A percentile compares a stretch with the other conserved stretches of the same genome.
Conservation (phyloP, 805 yeast species). For the Maudiozyma bulderi region DNA sequence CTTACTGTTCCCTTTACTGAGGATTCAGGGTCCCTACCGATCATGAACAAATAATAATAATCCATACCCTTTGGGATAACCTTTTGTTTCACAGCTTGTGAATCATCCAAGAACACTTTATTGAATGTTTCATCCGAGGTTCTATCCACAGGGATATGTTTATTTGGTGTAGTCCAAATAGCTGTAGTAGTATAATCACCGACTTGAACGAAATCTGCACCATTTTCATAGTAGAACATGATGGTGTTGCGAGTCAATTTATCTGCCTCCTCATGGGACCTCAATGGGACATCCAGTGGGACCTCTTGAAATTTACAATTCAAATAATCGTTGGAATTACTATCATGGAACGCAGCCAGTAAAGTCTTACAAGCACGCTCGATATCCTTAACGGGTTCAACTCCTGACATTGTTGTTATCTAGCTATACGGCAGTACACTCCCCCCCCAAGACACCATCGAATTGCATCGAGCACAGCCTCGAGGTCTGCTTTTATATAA, state of each 20-base stretch:
- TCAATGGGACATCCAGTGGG: slow-evolving; percentile 14
- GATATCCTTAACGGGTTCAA: slow-evolving; percentile 16
- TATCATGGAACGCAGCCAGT: slow-evolving; percentile 21
- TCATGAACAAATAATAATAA: slow-evolving; percentile 26
- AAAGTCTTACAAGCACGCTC: slow-evolving; percentile 20
- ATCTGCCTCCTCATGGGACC: slow-evolving; percentile 3
- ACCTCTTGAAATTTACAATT: slow-evolving; percentile 25
- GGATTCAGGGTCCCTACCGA: slow-evolving; percentile 27
- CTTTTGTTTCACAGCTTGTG: slow-evolving; percentile 12
- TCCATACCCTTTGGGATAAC: slow-evolving; percentile 22
- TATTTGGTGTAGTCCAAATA: slow-evolving; percentile 23
- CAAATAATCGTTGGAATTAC: slow-evolving; percentile 22
- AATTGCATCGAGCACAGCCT: background rate
- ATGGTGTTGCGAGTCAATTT: slow-evolving; percentile 15
- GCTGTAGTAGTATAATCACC: slow-evolving; percentile 29
- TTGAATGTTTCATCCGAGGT: slow-evolving; percentile 25
- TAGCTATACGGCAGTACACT: background rate
- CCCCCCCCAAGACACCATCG: background rate
- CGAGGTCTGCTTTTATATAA: no score
- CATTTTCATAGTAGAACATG: slow-evolving; percentile 21
- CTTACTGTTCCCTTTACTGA: slow-evolving; percentile 26
- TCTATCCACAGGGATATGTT: slow-evolving; percentile 15
- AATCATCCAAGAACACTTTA: slow-evolving; percentile 21
- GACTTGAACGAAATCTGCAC: slow-evolving; percentile 27
- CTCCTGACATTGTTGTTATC: background rate